Conservation (phyloP, 805 yeast genomes). For the Ogataea kodamae region DNA sequence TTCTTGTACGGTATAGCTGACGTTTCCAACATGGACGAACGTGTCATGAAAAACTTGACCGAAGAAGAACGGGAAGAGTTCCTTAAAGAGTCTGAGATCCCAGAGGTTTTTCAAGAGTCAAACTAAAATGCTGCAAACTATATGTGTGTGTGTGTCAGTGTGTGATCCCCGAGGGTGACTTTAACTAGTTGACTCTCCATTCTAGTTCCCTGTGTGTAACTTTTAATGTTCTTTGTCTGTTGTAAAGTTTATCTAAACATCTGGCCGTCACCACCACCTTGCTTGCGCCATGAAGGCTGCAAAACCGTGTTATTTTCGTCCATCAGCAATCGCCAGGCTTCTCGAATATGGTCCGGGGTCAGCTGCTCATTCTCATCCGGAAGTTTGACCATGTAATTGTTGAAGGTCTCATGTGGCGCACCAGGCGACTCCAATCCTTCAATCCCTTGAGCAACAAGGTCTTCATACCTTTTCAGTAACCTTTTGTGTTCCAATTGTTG, state of each 20-base stretch:
- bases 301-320: conserved; percentile 63
- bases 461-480: conserved; percentile 27
- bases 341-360: conserved; percentile 79
- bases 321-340: conserved; percentile 80
- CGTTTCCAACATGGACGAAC: conserved; percentile 61
- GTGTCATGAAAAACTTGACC: conserved; percentile 54
- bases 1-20: conserved; percentile 85
- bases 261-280: conserved; percentile 69
- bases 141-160: conserved; percentile 2
- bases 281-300: conserved; percentile 60
- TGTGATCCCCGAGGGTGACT: conserved; percentile 17
- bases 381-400: conserved; percentile 19
- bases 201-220: conserved; percentile 8
- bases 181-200: conserved; percentile 17
- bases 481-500: conserved; percentile 42
- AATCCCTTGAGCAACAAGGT: conserved; percentile 28
- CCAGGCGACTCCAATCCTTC: conserved; percentile 23
- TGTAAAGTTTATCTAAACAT: conserved; percentile 49
- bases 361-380: conserved; percentile 51
- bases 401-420: conserved; percentile 11
- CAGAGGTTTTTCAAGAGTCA: conserved; percentile 2
- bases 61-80: conserved; percentile 41
- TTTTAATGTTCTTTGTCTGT: conserved; percentile 3
- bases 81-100: conserved; percentile 18
- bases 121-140: neutral